Evolutionary conservation across 192 early-diverging fungal species (phyloP).

Genomic region (Piromyces sp.): DNA sequence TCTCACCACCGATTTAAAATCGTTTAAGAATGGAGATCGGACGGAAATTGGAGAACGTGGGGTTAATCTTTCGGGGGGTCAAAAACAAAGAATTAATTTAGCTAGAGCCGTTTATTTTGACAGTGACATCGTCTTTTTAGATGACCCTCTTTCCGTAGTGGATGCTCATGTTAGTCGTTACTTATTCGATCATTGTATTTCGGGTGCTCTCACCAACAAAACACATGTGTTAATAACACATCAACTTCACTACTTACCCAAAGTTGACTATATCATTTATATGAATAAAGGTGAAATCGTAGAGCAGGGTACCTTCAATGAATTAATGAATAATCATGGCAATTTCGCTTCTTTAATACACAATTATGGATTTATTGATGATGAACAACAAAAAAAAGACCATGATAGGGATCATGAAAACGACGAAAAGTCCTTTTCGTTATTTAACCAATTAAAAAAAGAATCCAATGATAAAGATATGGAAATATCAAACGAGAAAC

Average conservation of each 20-base stretch:
- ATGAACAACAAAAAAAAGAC: too few relatives aligned
- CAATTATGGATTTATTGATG: too few relatives aligned
- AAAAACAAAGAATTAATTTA: conserved; percentile 71
- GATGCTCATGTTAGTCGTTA: conserved; percentile 86
- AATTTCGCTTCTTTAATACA: background rate
- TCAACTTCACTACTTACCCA: background rate
- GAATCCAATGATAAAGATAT: too few relatives aligned
- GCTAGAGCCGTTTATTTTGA: conserved; percentile 69
- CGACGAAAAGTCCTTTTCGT: too few relatives aligned
- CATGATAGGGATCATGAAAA: too few relatives aligned
- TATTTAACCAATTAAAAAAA: too few relatives aligned
- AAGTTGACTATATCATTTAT: background rate
- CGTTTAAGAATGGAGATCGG: conserved; percentile 64
- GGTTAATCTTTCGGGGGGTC: conserved; percentile 52
- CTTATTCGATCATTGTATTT: conserved; percentile 47
- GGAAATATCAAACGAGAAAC: too few relatives aligned
- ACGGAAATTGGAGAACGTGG: conserved; percentile 63
- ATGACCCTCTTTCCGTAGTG: conserved; percentile 85
- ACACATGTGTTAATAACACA: background rate
- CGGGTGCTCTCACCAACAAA: background rate
- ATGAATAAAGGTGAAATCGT: background rate
- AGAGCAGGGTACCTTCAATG: background rate
- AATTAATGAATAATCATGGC: background rate
- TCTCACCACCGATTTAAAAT: conserved; percentile 68
- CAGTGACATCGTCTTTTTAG: conserved; percentile 49